Evolutionary conservation across 768 basidiomycete genomes (phyloP).

Genomic region (Amanita molliuscula): DNA sequence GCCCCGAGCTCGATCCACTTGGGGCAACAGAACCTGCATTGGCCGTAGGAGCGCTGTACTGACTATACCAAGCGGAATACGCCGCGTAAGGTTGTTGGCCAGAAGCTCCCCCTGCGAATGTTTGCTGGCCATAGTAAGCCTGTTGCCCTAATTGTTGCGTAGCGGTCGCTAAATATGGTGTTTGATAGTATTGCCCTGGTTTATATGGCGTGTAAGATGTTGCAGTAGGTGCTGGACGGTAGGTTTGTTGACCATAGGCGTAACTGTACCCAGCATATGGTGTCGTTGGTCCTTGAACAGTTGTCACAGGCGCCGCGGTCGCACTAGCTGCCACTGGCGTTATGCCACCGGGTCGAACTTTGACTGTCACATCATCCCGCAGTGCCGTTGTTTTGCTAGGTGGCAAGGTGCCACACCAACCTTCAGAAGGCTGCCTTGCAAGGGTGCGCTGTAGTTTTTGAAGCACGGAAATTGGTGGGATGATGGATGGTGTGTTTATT

Average conservation of each 20-base stretch:
- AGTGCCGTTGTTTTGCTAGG: constrained; percentile 46
- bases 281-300: constrained; percentile 16
- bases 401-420: constrained; percentile 72
- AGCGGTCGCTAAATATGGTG: constrained; percentile 15
- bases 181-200: constrained; percentile 24
- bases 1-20: constrained; percentile 20
- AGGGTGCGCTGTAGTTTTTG: constrained; percentile 64
- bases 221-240: constrained; percentile 11
- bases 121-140: constrained; percentile 25
- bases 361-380: constrained; percentile 67
- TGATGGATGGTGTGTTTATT: constrained; percentile 33
- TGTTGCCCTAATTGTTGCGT: constrained; percentile 17
- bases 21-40: constrained; percentile 10
- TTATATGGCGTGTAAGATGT: constrained; percentile 26
- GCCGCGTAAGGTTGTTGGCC: constrained; percentile 24
- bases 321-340: constrained; percentile 22
- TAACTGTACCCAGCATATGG: constrained; percentile 27
- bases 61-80: constrained; percentile 24
- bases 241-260: constrained; percentile 14
- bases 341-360: constrained; percentile 33
- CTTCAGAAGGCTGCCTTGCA: constrained; percentile 44
- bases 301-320: constrained; percentile 20
- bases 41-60: constrained; percentile 15
- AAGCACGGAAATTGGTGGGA: constrained; percentile 56
- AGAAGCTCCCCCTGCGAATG: constrained; percentile 19